A percentile compares a stretch with the other conserved stretches of the same genome.
phyloP scores from a whole-genome alignment of 139 green algal species.

The Raphidocelis subcapitata region DNA sequence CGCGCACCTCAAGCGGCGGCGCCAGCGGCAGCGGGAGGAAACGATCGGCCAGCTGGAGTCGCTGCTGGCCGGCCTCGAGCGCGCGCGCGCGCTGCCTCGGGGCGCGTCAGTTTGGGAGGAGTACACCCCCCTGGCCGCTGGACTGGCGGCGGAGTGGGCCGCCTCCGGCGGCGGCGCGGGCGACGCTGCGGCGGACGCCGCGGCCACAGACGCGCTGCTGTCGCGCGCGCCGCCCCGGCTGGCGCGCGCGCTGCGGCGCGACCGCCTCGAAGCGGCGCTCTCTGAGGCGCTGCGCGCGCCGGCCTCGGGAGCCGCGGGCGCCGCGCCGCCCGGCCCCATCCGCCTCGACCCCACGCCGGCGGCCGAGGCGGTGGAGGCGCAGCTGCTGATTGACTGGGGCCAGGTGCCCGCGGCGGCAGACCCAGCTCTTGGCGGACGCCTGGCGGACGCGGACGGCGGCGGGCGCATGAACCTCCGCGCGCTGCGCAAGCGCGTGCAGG shows the following conservation, averaged over 20 bases:
- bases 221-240: too few relatives aligned
- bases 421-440: slow-evolving; percentile 23
- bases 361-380: background rate
- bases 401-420: slow-evolving; percentile 6
- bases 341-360: background rate
- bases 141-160: background rate
- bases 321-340: too few relatives aligned
- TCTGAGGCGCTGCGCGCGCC: too few relatives aligned
- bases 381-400: slow-evolving; percentile 21
- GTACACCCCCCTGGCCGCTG: slow-evolving; percentile 11
- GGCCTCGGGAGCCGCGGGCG: too few relatives aligned
- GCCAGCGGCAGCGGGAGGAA: slow-evolving; percentile 4
- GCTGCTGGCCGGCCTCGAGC: slow-evolving; percentile 8
- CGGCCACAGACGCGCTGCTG: background rate
- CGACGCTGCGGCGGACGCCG: too few relatives aligned
- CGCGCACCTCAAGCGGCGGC: slow-evolving; percentile 9
- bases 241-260: too few relatives aligned
- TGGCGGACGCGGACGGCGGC: slow-evolving; percentile 13
- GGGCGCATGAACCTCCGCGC: slow-evolving; percentile 17
- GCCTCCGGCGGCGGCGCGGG: too few relatives aligned
- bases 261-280: too few relatives aligned
- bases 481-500: slow-evolving; percentile 32
- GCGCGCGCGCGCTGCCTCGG: background rate
- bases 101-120: slow-evolving; percentile 1
- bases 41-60: background rate